Evolutionary conservation across 75 land plant species (phyloP).

Genomic region (Larix kaempferi): DNA sequence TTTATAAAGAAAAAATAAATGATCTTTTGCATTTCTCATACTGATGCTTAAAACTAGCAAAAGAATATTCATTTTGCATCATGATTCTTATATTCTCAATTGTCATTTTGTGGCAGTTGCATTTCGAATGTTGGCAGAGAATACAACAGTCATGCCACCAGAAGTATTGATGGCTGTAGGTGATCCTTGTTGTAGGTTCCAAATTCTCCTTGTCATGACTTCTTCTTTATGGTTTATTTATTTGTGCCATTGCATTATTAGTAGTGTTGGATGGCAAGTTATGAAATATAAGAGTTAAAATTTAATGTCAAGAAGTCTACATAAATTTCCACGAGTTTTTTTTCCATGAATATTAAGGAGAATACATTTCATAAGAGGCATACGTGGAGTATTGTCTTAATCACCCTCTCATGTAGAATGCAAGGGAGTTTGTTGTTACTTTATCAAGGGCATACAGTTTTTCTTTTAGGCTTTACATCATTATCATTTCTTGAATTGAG

Average conservation of each 20-base stretch:
- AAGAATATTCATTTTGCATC: no score
- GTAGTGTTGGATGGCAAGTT: not conserved
- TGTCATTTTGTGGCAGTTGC: slow-evolving; percentile 45
- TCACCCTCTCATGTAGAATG: slow-evolving; percentile 38
- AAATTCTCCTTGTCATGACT: no score
- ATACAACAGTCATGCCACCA: slow-evolving; percentile 96
- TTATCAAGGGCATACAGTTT: slow-evolving; percentile 81
- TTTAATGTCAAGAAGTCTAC: not conserved
- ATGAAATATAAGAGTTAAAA: not conserved
- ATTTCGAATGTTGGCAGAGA: slow-evolving; percentile 82
- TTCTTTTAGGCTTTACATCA: not conserved
- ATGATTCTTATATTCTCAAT: no score
- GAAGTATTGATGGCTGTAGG: slow-evolving; percentile 80
- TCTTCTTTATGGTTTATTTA: no score
- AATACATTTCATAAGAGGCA: no score
- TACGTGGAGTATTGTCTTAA: slow-evolving; percentile 3
- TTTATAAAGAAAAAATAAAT: no score
- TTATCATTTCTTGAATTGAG: no score
- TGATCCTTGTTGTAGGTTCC: slow-evolving; percentile 95
- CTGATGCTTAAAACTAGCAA: no score
- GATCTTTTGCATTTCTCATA: no score
- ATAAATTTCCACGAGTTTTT: not conserved
- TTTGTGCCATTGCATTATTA: not conserved
- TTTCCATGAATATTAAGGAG: not conserved
- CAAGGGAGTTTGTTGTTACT: slow-evolving; percentile 95